Evolutionary conservation across 208 protist genomes (phyloP), one percentile per base, ranked within the genome.

Genomic region (Leishmania amazonensis): DNA sequence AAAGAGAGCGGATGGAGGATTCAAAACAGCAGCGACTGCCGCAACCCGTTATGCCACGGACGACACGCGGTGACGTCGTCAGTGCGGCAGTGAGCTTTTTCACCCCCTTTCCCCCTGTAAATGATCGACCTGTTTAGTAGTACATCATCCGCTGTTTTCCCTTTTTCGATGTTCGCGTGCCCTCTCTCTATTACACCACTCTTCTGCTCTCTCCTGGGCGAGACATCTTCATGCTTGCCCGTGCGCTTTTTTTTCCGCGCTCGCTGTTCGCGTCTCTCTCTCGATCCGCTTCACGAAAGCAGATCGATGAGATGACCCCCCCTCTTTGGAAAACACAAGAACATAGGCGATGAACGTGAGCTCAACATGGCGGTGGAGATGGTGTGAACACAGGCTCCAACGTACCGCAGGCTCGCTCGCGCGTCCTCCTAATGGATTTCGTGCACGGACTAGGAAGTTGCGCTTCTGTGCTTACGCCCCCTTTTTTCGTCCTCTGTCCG

Each of bases 401-500:
- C 28, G 31, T 17, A 68, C n/a, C 3, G 24, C 2, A 64, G 58
- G 58, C 58, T 1, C 28, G 19, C 28, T 9, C 24, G 58, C 21
- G 28, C 58, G 28, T 31, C 28, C 58, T 24, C 28, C 21, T 58
- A 28, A 49, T 49, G 45, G 21, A 19, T 58, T 21, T 35, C 58
- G 13, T 31, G 28, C 28, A 64, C 58, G 28, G n/a, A 31, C 58
- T 35, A 58, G 62, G 24, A 75, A 58, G 6, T 24, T 31, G 31
- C 11, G 19, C 8, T 62, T 31, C 53, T 64, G 11, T 24, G 45
- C 31, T 65, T 5, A 54, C 51, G 0, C 15, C 51, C 51, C 17
- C 51, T 5, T 28, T 40, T 75, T 42, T 76, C 67, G 58, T 47
- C 76, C 11, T 74, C 40, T 71, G 35, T 68, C n/a, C 49, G 62